Evolutionary conservation across 1,139 yeast genomes (phyloP).

Genomic region (Yamadazyma diospyri): DNA sequence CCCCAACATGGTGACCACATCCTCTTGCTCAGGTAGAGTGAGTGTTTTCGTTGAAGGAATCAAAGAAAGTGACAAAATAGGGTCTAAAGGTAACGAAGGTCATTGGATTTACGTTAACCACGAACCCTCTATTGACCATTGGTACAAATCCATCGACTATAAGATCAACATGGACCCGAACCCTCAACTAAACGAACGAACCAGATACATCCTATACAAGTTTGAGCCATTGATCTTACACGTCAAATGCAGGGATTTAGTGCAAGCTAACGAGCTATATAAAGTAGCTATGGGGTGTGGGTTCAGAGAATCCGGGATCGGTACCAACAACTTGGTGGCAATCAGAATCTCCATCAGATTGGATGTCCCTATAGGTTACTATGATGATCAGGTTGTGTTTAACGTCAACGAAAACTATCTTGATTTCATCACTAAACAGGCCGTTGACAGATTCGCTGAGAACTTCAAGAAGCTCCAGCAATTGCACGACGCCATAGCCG

Average conservation of each 20-base stretch:
- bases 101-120: constrained; percentile 84
- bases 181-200: constrained; percentile 14
- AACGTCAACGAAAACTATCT: constrained; percentile 52
- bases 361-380: constrained; percentile 70
- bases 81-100: constrained; percentile 87
- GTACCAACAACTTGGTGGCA: constrained; percentile 74
- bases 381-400: constrained; percentile 27
- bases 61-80: constrained; percentile 43
- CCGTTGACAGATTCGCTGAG: constrained; percentile 60
- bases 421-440: constrained; percentile 42
- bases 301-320: constrained; percentile 83
- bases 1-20: constrained; percentile 73
- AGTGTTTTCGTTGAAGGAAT: constrained; percentile 75
- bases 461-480: constrained; percentile 54
- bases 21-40: constrained; percentile 85
- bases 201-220: constrained; percentile 65
- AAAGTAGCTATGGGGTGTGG: constrained; percentile 80
- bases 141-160: constrained; percentile 39
- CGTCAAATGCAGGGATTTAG: constrained; percentile 66
- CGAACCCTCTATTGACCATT: constrained; percentile 45
- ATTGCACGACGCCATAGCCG: constrained; percentile 41
- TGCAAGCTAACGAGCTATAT: constrained; percentile 58
- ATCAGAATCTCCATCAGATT: constrained; percentile 67
- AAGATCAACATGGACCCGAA: constrained; percentile 10
- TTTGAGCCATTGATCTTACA: constrained; percentile 84